Base-by-base conservation (phyloP, 768 basidiomycete genomes). In the Galerina marginata region DNA sequence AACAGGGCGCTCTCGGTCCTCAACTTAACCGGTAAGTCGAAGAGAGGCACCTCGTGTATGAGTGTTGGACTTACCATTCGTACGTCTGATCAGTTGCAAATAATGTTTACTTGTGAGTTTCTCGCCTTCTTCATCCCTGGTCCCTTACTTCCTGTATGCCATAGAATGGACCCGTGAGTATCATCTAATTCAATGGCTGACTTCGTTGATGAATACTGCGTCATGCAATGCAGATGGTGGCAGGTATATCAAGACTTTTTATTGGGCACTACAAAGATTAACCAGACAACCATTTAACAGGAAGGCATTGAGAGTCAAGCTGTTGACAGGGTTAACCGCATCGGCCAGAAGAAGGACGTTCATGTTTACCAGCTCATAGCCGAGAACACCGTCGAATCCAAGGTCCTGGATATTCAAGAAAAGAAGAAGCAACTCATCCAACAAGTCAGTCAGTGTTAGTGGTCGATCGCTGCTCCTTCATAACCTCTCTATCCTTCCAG, bases 281-380 rank as follows among this genome's bases (percentile, higher is more conserved):
- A 58, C 45, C 66, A 66, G 1, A 16, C 36, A 37, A 46, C 7
- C 33, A 29, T 54, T 36, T 44, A 56, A 67, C 58, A 89, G 81
- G 91, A 92, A 67, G 90, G 91, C 2, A 93, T 93, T 38, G 92
- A 93, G 73, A 88, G 87, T 65, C 91, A 94, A 69, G 91, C 92
- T 2, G 88, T 93, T 54, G 91, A 92, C 69, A 78, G 90, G 65
- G 90, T 89, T 57, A 93, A 93, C 66, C 85, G 91, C 52, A 93
- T 94, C 62, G 94, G 94, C 12, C 94, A 96, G 72, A 91, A 74
- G 63, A 93, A 89, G 70, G 78, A 83, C 1, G 93, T 96, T 36
- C 88, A 90, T 63, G 93, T 95, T 16, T 95, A 94, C 69, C 94
- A 95, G 67, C 76, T 96, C 49, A 93, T 96, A 56, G 92, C 94